Evolutionary conservation across 2,329 filamentous ascomycete genomes (phyloP), one percentile per base, ranked within the genome.

Genomic region (Venturia pyrina): DNA sequence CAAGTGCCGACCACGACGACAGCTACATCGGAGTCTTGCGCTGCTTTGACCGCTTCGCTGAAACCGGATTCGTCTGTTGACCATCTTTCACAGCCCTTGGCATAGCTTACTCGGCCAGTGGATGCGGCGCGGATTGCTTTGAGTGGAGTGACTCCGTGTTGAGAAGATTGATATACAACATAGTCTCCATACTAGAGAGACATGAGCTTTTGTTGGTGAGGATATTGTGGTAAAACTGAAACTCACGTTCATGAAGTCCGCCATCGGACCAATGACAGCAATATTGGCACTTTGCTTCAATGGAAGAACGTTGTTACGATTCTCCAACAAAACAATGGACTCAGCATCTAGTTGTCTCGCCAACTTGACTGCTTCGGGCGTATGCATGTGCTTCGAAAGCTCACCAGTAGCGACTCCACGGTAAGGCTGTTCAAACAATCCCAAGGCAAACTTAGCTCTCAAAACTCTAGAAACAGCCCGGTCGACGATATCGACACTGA

Each of bases 1-100:
- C 88, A 91, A 11, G 89, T 91, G 41, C 89, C 89, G 0, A 91
- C 88, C 0, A 91, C 80, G 0, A 91, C 87, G 5, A 91, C 82
- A 6, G 89, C 88, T 2, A 91, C 84, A 70, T 91, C 89, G 3
- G 89, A 87, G 11, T 81, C 82, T 70, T 86, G 78, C 1, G 88
- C 88, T 0, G 84, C 84, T 0, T 82, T 78, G n/a, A 91, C 75
- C 8, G 89, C 89, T 70, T 86, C 87, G 0, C 80, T 74, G 69
- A 91, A 89, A 1, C 85, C 87, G 5, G 86, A 87, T 68, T 90
- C 78, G 69, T 89, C 86, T 67, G 80, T 85, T 46, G 87, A 90
- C 88, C 88, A 91, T 56, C 87, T 82, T 74, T 91, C 87, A 68
- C 87, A 89, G 41, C 89, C 89, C 75, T 89, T 77, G 0, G 87